Conservation (phyloP, 805 yeast species). For the Saturnispora quitensis region DNA sequence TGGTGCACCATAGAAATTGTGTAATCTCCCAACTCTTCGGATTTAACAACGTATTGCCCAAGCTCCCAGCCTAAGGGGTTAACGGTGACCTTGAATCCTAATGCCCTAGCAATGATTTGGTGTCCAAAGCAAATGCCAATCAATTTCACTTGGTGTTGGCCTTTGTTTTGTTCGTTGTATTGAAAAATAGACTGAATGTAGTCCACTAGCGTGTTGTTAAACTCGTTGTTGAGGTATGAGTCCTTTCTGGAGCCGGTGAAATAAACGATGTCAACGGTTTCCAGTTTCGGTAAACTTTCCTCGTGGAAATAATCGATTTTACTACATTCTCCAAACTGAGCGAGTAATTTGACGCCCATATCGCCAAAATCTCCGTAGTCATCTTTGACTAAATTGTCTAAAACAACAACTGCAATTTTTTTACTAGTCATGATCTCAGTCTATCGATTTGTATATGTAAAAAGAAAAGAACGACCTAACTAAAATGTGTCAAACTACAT, state of each 20-base stretch:
- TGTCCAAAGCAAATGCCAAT: slow-evolving; percentile 86
- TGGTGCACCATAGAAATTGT: slow-evolving; percentile 47
- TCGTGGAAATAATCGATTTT: slow-evolving; percentile 32
- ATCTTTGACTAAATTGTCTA: slow-evolving; percentile 6
- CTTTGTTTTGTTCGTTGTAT: slow-evolving; percentile 7
- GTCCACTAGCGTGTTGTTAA: slow-evolving; percentile 23
- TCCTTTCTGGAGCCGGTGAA: slow-evolving; percentile 47
- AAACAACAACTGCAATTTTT: slow-evolving; percentile 9
- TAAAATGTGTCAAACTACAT: not conserved
- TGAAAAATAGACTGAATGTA: slow-evolving; percentile 22
- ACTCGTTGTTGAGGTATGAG: slow-evolving; percentile 40
- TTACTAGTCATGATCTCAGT: not conserved
- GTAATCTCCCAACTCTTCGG: slow-evolving; percentile 24
- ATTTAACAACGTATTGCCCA: slow-evolving; percentile 37
- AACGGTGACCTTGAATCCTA: slow-evolving; percentile 51
- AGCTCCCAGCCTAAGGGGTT: slow-evolving; percentile 67
- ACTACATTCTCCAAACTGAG: slow-evolving; percentile 16
- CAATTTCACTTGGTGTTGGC: slow-evolving; percentile 33
- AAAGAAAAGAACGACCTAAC: not conserved
- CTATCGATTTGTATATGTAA: not conserved
- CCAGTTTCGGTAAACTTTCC: slow-evolving; percentile 16
- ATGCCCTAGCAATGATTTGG: slow-evolving; percentile 60
- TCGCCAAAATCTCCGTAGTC: slow-evolving; percentile 48
- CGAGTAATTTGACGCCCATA: slow-evolving; percentile 22
- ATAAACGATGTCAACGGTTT: slow-evolving; percentile 33